A percentile compares a stretch with the other conserved stretches of the same genome.
phyloP scores from a whole-genome alignment of 2,329 filamentous ascomycete genomes.

The Pseudocercospora fijiensis region DNA sequence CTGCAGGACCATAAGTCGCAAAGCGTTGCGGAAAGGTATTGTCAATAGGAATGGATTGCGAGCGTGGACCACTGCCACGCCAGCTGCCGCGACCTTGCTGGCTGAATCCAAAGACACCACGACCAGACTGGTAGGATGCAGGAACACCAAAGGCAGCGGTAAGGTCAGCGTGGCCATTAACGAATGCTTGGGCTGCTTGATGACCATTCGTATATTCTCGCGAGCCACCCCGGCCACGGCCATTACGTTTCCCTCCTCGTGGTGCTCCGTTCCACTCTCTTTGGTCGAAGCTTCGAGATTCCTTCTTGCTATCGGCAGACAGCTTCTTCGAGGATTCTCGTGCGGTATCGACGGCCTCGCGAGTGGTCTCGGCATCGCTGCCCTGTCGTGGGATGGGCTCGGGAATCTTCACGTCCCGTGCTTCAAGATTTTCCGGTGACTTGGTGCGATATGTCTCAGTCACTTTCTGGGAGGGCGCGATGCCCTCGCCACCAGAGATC shows the following conservation, averaged over 20 bases:
- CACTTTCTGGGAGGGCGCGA: background rate
- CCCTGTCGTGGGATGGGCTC: constrained; percentile 26
- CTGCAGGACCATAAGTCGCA: constrained; percentile 36
- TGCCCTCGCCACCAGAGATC: background rate
- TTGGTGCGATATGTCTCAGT: constrained; percentile 19
- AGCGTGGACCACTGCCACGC: constrained; percentile 52
- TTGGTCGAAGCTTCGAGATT: constrained; percentile 27
- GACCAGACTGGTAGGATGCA: constrained; percentile 29
- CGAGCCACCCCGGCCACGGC: constrained; percentile 37
- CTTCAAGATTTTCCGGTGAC: constrained; percentile 24
- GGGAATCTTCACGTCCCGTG: constrained; percentile 21
- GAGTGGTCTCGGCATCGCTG: constrained; percentile 6
- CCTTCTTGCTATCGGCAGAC: constrained; percentile 27
- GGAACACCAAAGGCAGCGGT: constrained; percentile 28
- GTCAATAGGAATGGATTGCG: constrained; percentile 62
- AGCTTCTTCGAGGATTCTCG: constrained; percentile 20
- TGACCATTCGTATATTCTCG: constrained; percentile 37
- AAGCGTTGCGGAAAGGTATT: constrained; percentile 49
- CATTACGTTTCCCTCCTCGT: constrained; percentile 35
- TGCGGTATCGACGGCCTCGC: constrained; percentile 14
- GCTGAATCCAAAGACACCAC: constrained; percentile 33
- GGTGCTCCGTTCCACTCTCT: constrained; percentile 28
- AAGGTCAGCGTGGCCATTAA: constrained; percentile 31
- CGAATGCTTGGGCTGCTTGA: constrained; percentile 21
- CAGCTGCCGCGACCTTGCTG: constrained; percentile 45